Evolutionary conservation across 768 basidiomycete genomes (phyloP).

Genomic region (Paxillus ammoniavirescens): DNA sequence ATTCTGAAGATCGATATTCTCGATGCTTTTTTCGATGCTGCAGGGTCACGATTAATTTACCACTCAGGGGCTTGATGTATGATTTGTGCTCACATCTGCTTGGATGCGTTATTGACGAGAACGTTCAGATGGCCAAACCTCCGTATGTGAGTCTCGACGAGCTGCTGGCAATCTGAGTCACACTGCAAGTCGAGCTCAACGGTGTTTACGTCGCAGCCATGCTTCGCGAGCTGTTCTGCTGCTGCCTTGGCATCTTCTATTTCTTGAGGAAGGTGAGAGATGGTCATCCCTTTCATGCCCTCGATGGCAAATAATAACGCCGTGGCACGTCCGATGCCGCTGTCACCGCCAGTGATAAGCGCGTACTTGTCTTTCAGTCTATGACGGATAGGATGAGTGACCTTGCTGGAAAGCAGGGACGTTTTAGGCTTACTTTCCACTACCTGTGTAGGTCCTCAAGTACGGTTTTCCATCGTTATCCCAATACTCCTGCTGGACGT

Average conservation of each 20-base stretch:
- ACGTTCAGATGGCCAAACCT: slow-evolving; percentile 49
- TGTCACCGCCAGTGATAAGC: slow-evolving; percentile 37
- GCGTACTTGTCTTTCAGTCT: slow-evolving; percentile 7
- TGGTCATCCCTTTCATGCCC: slow-evolving; percentile 50
- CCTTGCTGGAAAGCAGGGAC: not conserved
- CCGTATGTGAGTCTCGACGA: slow-evolving; percentile 48
- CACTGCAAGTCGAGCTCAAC: slow-evolving; percentile 44
- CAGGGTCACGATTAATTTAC: not conserved
- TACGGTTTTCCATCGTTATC: slow-evolving; percentile 50
- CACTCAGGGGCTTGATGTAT: not conserved
- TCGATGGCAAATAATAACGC: slow-evolving; percentile 53
- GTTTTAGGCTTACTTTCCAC: slow-evolving; percentile 37
- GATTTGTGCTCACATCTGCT: slow-evolving; percentile 31
- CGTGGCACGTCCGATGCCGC: not conserved
- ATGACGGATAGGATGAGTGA: not conserved
- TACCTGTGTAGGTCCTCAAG: slow-evolving; percentile 50
- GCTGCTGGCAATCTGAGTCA: slow-evolving; percentile 38
- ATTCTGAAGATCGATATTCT: slow-evolving; percentile 37
- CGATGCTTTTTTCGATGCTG: slow-evolving; percentile 44
- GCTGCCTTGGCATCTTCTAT: slow-evolving; percentile 51
- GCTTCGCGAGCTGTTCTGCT: slow-evolving; percentile 39
- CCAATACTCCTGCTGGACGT: slow-evolving; percentile 45
- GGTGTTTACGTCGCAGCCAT: slow-evolving; percentile 34
- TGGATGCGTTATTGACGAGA: slow-evolving; percentile 60
- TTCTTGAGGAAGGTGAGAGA: slow-evolving; percentile 56